These are phyloP conservation scores for Uronychia binucleata DNA, from an alignment of 73 alveolate genomes.

Conservation along the genomic window DNA sequence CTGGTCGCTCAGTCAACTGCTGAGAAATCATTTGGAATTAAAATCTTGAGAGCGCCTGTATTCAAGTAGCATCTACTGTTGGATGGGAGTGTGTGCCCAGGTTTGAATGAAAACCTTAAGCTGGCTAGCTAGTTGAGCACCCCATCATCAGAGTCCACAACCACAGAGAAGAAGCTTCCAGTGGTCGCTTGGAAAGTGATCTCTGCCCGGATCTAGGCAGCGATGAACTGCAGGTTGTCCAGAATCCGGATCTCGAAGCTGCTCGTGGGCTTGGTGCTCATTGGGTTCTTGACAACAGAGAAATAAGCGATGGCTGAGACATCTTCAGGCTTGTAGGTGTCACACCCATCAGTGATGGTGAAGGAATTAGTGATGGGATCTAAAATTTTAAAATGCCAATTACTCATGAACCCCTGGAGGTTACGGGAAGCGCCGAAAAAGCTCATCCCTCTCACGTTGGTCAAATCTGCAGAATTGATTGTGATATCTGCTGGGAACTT, in stretches of 20 bases:
- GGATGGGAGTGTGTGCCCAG: neutral
- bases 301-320: neutral
- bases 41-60: neutral
- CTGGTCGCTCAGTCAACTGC: neutral
- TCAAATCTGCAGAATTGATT: neutral
- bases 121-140: neutral
- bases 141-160: neutral
- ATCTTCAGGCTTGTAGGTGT: neutral
- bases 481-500: neutral
- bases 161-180: neutral
- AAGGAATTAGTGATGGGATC: neutral
- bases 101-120: neutral
- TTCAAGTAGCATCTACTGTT: neutral
- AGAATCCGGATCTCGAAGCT: neutral
- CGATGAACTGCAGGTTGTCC: neutral
- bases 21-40: neutral
- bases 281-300: neutral
- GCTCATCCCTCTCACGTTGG: neutral
- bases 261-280: neutral
- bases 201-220: neutral
- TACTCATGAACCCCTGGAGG: neutral
- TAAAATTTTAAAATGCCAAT: too few relatives aligned
- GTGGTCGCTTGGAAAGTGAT: neutral
- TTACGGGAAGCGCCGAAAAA: neutral
- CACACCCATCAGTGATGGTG: neutral